Percentiles rank a stretch among this genome's conserved stretches.
phyloP scores from a whole-genome alignment of 1,284 basidiomycete genomes.

The Cryptococcus floricola region DNA sequence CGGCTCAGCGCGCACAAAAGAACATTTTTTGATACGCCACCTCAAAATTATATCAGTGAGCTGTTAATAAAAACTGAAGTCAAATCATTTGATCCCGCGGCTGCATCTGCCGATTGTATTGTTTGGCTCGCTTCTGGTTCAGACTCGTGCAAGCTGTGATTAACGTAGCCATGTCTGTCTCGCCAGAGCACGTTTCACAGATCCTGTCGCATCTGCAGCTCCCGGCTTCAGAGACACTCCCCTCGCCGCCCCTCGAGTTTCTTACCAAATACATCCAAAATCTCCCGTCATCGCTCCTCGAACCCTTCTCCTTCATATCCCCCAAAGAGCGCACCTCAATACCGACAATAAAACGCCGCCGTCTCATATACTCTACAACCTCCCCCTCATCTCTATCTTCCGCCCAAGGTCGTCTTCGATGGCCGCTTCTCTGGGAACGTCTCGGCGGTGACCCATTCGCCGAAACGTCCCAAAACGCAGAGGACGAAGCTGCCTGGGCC shows the following conservation, averaged over 20 bases:
- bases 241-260: slow-evolving; percentile 27
- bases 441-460: slow-evolving; percentile 32
- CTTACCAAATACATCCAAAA: slow-evolving; percentile 22
- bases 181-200: slow-evolving; percentile 20
- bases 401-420: slow-evolving; percentile 31
- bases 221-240: slow-evolving; percentile 14
- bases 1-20: background rate
- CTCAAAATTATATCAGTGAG: background rate
- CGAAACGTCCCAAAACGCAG: slow-evolving; percentile 12
- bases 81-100: slow-evolving; percentile 20
- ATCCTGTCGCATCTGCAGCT: slow-evolving; percentile 29
- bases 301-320: slow-evolving; percentile 23
- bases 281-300: slow-evolving; percentile 27
- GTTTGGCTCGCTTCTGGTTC: background rate
- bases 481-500: slow-evolving; percentile 34
- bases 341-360: slow-evolving; percentile 34
- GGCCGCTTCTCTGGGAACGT: slow-evolving; percentile 46
- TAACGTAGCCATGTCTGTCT: slow-evolving; percentile 5
- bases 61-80: slow-evolving; percentile 14
- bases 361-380: slow-evolving; percentile 29
- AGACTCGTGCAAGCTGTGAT: background rate
- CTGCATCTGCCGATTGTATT: background rate
- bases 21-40: slow-evolving; percentile 4
- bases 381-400: background rate
- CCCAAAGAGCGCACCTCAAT: slow-evolving; percentile 34